Evolutionary conservation across 139 green algal species (phyloP).

Genomic region (Haematococcus lacustris): DNA sequence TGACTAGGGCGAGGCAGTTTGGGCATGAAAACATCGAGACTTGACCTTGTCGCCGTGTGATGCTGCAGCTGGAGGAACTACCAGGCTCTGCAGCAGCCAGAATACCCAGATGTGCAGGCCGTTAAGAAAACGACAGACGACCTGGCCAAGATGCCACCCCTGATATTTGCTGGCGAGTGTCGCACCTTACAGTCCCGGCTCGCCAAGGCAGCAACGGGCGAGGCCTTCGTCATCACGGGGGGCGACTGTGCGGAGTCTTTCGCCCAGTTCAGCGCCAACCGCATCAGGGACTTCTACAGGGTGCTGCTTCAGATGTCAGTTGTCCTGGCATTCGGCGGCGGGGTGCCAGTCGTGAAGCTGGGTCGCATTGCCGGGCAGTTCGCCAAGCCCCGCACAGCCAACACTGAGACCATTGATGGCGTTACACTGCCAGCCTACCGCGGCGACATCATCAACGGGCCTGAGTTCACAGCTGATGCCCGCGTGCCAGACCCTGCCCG

Average conservation of each 20-base stretch:
- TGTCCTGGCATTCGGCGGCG: slow-evolving; percentile 92
- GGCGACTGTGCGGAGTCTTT: slow-evolving; percentile 98
- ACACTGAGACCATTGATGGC: slow-evolving; percentile 43
- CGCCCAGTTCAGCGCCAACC: slow-evolving; percentile 89
- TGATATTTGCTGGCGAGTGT: slow-evolving; percentile 98
- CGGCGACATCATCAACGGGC: slow-evolving; percentile 98
- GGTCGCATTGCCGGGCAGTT: slow-evolving; percentile 98
- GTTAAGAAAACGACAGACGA: slow-evolving; percentile 52
- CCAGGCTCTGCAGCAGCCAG: slow-evolving; percentile 53
- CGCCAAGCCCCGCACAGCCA: slow-evolving; percentile 81
- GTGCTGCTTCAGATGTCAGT: slow-evolving; percentile 92
- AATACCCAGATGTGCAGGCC: slow-evolving; percentile 57
- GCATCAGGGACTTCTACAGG: slow-evolving; percentile 87
- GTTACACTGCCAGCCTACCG: slow-evolving; percentile 57
- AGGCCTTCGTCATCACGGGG: slow-evolving; percentile 56
- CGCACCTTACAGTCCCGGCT: slow-evolving; percentile 83
- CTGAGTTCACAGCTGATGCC: slow-evolving; percentile 81
- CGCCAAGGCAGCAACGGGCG: slow-evolving; percentile 72
- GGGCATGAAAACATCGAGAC: too few relatives aligned
- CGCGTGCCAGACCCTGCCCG: slow-evolving; percentile 82
- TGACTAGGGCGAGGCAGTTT: too few relatives aligned
- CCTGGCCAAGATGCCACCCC: slow-evolving; percentile 74
- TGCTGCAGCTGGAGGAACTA: slow-evolving; percentile 41
- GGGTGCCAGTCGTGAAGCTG: slow-evolving; percentile 95
- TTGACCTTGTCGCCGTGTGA: too few relatives aligned